phyloP scores from a whole-genome alignment of 129 eudicot genomes.

The Pittosporum tobira region DNA sequence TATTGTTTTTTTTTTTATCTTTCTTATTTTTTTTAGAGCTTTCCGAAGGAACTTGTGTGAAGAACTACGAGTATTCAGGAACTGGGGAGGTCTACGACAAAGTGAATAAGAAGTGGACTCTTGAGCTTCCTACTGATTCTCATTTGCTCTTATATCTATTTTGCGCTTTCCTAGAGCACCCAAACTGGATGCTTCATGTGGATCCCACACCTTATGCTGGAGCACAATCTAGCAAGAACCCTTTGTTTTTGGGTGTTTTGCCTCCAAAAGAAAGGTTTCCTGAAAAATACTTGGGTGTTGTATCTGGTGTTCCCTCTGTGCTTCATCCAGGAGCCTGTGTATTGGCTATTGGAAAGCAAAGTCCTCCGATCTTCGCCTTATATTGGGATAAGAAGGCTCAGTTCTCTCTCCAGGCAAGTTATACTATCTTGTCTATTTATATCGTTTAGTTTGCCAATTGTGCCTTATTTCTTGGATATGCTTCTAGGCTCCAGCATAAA shows the following conservation, averaged over 20 bases:
- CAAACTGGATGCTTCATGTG: slow-evolving; percentile 90
- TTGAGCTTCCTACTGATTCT: slow-evolving; percentile 83
- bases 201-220: slow-evolving; percentile 86
- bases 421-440: neutral
- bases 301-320: slow-evolving; percentile 71
- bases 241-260: slow-evolving; percentile 73
- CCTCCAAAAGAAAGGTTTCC: slow-evolving; percentile 96
- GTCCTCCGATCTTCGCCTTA: slow-evolving; percentile 65
- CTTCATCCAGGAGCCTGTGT: slow-evolving; percentile 92
- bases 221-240: slow-evolving; percentile 81
- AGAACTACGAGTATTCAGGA: slow-evolving; percentile 65
- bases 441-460: neutral
- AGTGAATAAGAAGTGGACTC: slow-evolving; percentile 71
- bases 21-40: slow-evolving; percentile 47
- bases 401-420: slow-evolving; percentile 78
- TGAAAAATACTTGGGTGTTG: slow-evolving; percentile 70
- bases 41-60: slow-evolving; percentile 87
- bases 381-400: slow-evolving; percentile 96
- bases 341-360: slow-evolving; percentile 71
- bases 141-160: slow-evolving; percentile 79
- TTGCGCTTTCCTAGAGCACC: slow-evolving; percentile 90
- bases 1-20: neutral
- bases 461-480: no score
- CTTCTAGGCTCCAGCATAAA: no score
- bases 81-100: slow-evolving; percentile 50